Evolutionary conservation across 805 yeast species (phyloP), one percentile per base, ranked within the genome.

Genomic region (Saccharomycopsis vini): DNA sequence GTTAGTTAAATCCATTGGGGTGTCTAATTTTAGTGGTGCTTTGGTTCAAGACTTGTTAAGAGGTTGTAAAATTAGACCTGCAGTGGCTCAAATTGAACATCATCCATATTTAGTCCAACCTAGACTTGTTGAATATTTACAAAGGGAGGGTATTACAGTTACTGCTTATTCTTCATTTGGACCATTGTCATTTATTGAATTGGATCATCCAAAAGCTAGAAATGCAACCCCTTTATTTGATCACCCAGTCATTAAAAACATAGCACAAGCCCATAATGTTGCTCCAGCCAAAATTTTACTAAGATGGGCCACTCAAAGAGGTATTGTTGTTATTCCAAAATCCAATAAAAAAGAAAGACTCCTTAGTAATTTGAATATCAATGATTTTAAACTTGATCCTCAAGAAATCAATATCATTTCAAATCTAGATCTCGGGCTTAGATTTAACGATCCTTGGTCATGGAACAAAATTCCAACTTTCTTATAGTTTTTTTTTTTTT

Each of bases 371-470:
- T 66, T 71, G 60, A 42, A 58, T 9, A 60, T 62, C 44, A 57
- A 60, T 38, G 68, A 65, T 44, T 69, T 80, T 49, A 71, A 77
- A 43, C 67, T 85, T 54, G 53, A 75, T 16, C 59, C 67, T 33
- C 69, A 64, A 16, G 84, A 79, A 52, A 39, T 79, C 39, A 66
- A 67, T 21, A 61, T 65, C 36, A 82, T 86, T 54, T 68, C 77
- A 15, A 61, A 61, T 34, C 71, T 87, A 58, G 82, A 87, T 61
- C 69, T 69, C 50, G 73, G 72, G 53, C 66, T 87, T 52, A 77
- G 95, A 66, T 87, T 87, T 68, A 87, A 87, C 63, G 85, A 87
- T 61, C 95, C 95, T 47, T 63, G 67, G 67, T 50, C 42, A 36
- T 63, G 67, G 67, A n/a, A 30, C n/a, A 30, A 30, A 15, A 7